phyloP scores from a whole-genome alignment of 176 grass and related monocot genomes.

The Poa annua region DNA sequence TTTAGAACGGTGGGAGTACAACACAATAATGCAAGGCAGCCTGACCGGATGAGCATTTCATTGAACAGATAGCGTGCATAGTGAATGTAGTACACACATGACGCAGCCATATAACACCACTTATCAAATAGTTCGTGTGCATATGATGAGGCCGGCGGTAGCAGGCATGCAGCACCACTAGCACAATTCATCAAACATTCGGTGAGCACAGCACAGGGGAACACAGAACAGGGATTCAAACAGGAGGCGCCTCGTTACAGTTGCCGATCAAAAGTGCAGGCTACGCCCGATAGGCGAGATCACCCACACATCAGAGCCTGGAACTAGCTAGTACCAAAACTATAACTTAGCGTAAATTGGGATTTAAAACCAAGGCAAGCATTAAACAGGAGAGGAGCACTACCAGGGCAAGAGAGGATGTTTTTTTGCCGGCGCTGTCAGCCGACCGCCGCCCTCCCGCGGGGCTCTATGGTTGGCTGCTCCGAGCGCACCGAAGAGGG shows the following conservation, averaged over 20 bases:
- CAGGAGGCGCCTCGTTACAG: not conserved
- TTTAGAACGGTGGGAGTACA: no score
- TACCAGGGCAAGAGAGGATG: not conserved
- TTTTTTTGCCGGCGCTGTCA: not conserved
- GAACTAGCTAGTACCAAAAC: not conserved
- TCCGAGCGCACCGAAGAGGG: constrained; percentile 6
- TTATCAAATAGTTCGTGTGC: not conserved
- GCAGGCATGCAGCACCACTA: not conserved
- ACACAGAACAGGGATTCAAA: not conserved
- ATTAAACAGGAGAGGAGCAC: not conserved
- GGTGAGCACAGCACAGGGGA: not conserved
- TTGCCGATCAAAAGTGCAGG: not conserved
- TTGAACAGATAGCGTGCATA: not conserved
- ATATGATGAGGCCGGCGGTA: not conserved
- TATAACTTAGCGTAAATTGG: not conserved
- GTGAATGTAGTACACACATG: not conserved
- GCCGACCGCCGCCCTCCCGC: not conserved
- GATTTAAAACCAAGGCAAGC: not conserved
- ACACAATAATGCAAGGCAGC: not conserved
- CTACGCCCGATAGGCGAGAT: not conserved
- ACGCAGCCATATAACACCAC: not conserved
- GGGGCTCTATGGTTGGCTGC: not conserved
- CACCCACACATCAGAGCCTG: not conserved
- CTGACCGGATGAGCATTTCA: not conserved
- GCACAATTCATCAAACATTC: not conserved